Percentiles rank a stretch among this genome's conserved stretches.
Conservation (phyloP, 2,329 filamentous ascomycete species). For the Macroventuria anomochaeta region DNA sequence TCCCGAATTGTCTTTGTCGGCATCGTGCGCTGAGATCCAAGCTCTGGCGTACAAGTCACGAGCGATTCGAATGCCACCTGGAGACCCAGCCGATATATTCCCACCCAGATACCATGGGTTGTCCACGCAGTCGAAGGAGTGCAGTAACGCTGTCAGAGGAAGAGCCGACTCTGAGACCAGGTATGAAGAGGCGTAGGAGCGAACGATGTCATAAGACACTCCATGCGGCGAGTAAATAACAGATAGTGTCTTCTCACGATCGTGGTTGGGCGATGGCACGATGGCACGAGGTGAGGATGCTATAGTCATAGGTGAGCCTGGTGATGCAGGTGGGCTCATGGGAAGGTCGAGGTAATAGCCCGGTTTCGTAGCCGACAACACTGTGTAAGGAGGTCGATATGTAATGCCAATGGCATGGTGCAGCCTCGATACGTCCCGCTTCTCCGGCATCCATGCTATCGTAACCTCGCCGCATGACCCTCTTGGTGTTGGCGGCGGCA, state of each 20-base stretch:
- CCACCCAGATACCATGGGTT: slow-evolving; percentile 69
- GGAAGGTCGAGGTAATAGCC: slow-evolving; percentile 48
- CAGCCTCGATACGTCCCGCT: slow-evolving; percentile 64
- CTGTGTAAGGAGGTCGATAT: slow-evolving; percentile 65
- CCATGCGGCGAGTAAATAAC: slow-evolving; percentile 71
- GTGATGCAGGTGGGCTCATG: slow-evolving; percentile 45
- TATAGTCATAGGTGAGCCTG: slow-evolving; percentile 42
- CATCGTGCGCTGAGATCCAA: slow-evolving; percentile 70
- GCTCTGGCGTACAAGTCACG: slow-evolving; percentile 59
- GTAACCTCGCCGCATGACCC: slow-evolving; percentile 72
- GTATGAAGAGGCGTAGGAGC: slow-evolving; percentile 63
- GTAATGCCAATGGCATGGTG: slow-evolving; percentile 76
- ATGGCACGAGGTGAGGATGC: slow-evolving; percentile 43
- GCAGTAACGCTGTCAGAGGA: slow-evolving; percentile 68
- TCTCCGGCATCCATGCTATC: slow-evolving; percentile 69
- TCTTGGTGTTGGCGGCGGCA: slow-evolving; percentile 61
- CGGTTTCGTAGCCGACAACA: slow-evolving; percentile 41
- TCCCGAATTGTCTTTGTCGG: slow-evolving; percentile 63
- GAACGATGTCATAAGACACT: slow-evolving; percentile 60
- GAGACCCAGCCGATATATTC: slow-evolving; percentile 63
- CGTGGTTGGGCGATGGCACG: slow-evolving; percentile 41
- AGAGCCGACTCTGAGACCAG: slow-evolving; percentile 64
- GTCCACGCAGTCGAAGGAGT: slow-evolving; percentile 66
- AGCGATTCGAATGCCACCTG: slow-evolving; percentile 64
- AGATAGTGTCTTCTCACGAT: slow-evolving; percentile 59